Evolutionary conservation across 148 eudicot genomes (phyloP), one percentile per base, ranked within the genome.

Genomic region (Rheum nobile): DNA sequence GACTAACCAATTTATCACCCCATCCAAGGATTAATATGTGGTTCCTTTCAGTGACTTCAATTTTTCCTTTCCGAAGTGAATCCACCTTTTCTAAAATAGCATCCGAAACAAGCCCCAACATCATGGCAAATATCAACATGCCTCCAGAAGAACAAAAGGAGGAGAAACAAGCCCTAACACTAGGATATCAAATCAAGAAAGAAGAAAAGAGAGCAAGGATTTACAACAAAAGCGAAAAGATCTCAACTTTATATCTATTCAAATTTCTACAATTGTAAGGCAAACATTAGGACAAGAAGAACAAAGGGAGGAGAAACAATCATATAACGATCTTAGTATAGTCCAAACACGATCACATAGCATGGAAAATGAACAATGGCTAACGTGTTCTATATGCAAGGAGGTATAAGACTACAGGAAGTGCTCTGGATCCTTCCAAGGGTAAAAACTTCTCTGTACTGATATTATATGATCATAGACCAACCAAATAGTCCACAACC

Each of bases 111-210:
- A 93, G 97, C 38, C 98, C 98, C 67, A 93, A 77, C 97, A 93
- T 93, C 98, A 91, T 91, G 43, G 98, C 98, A 80, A 93, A 93
- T 75, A 91, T 89, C 70, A 93, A 88, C 98, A 93, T 91, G 71
- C 98, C 98, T 79, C 98, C 98, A 14, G 95, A 80, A 79, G 97
- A 38, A 93, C 89, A 73, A 91, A 91, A 75, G 91, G n/a, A n/a
- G n/a, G n/a, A n/a, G n/a, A n/a, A n/a, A n/a, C n/a, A n/a, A n/a
- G n/a, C n/a, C n/a, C n/a, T n/a, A n/a, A n/a, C 61, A 54, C 28
- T 61, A 61, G 35, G 38, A 61, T 61, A 31, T 31, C 68, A 61
- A 16, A 61, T 61, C 37, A 16, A 13, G 32, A 26, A 48, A 55
- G 26, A 55, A 55, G 63, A 55, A 55, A 48, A 55, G 65, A 52